Evolutionary conservation across 108 stramenopile genomes (phyloP).

Genomic region (Skeletonema potamos): DNA sequence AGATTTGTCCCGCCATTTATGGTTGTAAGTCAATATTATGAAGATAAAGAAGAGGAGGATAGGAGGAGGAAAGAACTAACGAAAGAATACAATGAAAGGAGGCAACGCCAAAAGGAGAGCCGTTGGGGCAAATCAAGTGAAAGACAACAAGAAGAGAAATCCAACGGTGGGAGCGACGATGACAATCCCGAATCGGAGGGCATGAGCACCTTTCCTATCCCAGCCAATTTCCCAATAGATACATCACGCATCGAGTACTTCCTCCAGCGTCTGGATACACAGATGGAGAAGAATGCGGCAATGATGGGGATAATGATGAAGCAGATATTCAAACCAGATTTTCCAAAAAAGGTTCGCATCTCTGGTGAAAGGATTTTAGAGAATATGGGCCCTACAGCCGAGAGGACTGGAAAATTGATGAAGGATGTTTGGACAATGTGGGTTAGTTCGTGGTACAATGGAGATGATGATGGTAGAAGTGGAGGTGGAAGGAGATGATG

Average conservation of each 20-base stretch:
- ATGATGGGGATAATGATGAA: constrained; percentile 21
- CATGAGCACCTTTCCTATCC: neutral
- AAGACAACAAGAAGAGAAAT: neutral
- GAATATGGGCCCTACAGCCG: constrained; percentile 37
- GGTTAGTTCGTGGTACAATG: constrained; percentile 5
- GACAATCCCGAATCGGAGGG: neutral
- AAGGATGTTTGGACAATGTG: constrained; percentile 39
- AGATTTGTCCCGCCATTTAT: constrained; percentile 34
- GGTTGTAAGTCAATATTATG: constrained; percentile 37
- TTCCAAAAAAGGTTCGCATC: constrained; percentile 19
- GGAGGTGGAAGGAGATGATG: constrained; percentile 8
- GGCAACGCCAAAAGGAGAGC: constrained; percentile 17
- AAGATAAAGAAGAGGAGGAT: constrained; percentile 30
- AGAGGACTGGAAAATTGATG: constrained; percentile 37
- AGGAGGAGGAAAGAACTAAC: constrained; percentile 7
- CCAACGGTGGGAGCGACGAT: neutral
- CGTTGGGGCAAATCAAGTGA: constrained; percentile 19
- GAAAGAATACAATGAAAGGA: constrained; percentile 27
- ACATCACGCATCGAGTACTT: constrained; percentile 18
- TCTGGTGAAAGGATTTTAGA: constrained; percentile 31
- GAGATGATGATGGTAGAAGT: neutral
- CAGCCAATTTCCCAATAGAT: constrained; percentile 1
- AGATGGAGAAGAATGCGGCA: constrained; percentile 36
- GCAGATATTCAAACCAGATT: constrained; percentile 31
- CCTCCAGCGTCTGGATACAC: constrained; percentile 21